Percentiles rank a stretch among this genome's conserved stretches.
phyloP scores from a whole-genome alignment of 306 rosid genomes.

The Citrullus amarus region DNA sequence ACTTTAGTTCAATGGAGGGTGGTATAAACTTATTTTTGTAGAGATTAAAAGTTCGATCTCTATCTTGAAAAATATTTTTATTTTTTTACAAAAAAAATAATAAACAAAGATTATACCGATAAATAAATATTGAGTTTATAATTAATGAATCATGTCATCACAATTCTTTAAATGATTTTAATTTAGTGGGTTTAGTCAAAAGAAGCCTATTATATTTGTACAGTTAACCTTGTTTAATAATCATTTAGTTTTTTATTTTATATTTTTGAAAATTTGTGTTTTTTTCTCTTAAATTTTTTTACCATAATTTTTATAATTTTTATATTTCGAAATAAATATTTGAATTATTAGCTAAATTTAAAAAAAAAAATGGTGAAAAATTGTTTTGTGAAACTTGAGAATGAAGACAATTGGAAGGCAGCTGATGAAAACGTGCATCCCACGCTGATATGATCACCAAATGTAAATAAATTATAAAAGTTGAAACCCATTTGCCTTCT shows the following conservation, averaged over 20 bases:
- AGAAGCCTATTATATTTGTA: not conserved
- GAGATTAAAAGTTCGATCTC: too few species aligned
- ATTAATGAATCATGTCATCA: not conserved
- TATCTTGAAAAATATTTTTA: too few species aligned
- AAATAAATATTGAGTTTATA: not conserved
- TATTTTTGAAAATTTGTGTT: too few species aligned
- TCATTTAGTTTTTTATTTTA: too few species aligned
- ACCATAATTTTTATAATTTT: too few species aligned
- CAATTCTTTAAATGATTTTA: not conserved
- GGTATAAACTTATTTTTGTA: too few species aligned
- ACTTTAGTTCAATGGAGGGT: too few species aligned
- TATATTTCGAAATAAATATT: too few species aligned
- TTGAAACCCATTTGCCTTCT: not conserved
- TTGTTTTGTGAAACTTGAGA: not conserved
- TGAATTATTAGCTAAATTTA: too few species aligned
- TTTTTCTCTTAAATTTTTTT: too few species aligned
- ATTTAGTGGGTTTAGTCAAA: not conserved
- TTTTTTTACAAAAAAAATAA: too few species aligned
- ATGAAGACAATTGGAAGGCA: not conserved
- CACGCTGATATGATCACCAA: conserved; percentile 1
- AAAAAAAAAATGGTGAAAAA: too few species aligned
- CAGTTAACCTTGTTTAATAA: not conserved
- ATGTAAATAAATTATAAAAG: not conserved
- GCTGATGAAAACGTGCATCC: not conserved
- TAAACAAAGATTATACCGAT: not conserved